phyloP scores from a whole-genome alignment of 1,284 basidiomycete species.

The Flammula alnicola region DNA sequence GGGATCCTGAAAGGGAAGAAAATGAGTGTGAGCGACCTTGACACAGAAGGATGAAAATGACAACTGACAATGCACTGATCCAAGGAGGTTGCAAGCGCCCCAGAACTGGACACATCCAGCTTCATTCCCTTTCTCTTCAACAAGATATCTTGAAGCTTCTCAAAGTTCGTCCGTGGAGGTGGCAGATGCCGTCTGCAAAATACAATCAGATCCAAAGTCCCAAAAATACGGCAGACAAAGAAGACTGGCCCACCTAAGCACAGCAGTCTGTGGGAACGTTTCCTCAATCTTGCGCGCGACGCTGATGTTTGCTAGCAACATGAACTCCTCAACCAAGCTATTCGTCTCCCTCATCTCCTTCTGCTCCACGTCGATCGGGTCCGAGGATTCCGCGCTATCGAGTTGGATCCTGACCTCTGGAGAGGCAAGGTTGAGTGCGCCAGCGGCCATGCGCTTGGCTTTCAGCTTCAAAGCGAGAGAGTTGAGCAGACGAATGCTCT shows the following conservation, averaged over 20 bases:
- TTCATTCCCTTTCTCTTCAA: slow-evolving; percentile 83
- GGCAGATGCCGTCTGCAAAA: slow-evolving; percentile 83
- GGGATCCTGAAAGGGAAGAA: slow-evolving; percentile 61
- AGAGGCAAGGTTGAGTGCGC: slow-evolving; percentile 95
- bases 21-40: neutral
- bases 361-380: slow-evolving; percentile 97
- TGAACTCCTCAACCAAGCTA: slow-evolving; percentile 98
- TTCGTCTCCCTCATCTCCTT: slow-evolving; percentile 95
- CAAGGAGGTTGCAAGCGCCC: slow-evolving; percentile 87
- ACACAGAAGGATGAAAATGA: neutral
- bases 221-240: neutral
- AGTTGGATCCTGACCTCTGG: slow-evolving; percentile 98
- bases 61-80: slow-evolving; percentile 85
- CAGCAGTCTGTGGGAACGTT: slow-evolving; percentile 94
- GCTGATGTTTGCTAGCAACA: slow-evolving; percentile 97
- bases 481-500: slow-evolving; percentile 91
- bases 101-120: slow-evolving; percentile 93
- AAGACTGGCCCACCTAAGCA: slow-evolving; percentile 82
- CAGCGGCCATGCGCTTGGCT: slow-evolving; percentile 87
- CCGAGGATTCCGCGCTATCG: slow-evolving; percentile 90
- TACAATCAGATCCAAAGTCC: slow-evolving; percentile 9
- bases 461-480: slow-evolving; percentile 87
- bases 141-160: slow-evolving; percentile 93
- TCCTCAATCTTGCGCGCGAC: slow-evolving; percentile 94
- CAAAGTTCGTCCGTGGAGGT: slow-evolving; percentile 94